Conservation (phyloP, 176 grass and related monocot species). For the Pontederia crassipes region DNA sequence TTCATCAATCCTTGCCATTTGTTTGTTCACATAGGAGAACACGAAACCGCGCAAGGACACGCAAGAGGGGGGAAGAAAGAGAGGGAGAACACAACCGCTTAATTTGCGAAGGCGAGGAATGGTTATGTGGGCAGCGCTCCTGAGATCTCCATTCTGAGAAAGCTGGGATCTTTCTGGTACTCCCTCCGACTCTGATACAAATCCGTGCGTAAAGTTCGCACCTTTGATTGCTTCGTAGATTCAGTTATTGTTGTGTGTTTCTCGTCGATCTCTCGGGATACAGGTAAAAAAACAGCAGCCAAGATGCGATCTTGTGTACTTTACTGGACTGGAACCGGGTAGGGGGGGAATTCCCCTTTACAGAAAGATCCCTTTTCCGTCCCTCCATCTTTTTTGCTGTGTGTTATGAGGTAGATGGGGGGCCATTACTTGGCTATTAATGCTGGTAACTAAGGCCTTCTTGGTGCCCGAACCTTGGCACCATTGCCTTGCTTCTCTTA, state of each 20-base stretch:
- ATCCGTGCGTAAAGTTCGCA: not conserved
- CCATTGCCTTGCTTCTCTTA: not conserved
- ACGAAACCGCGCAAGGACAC: too few relatives aligned
- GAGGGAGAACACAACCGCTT: too few relatives aligned
- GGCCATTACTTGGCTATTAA: constrained; percentile 12
- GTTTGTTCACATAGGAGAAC: too few relatives aligned
- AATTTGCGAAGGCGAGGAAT: constrained; percentile 1
- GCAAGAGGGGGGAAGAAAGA: too few relatives aligned
- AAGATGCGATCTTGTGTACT: constrained; percentile 1
- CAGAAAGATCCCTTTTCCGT: not conserved
- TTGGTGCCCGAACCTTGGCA: not conserved
- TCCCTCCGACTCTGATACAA: not conserved
- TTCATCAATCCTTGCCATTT: too few relatives aligned
- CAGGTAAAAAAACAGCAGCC: not conserved
- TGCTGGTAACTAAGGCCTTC: not conserved
- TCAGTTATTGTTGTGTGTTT: not conserved
- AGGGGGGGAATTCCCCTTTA: not conserved
- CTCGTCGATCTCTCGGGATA: not conserved
- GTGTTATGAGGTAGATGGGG: constrained; percentile 5
- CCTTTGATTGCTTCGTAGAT: not conserved
- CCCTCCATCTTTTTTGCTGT: not conserved
- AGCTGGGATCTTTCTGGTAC: constrained; percentile 5
- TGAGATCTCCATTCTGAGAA: constrained; percentile 10
- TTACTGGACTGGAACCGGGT: constrained; percentile 11
- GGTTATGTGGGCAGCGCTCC: not conserved